These are phyloP conservation scores for Ophiostoma montium DNA, from an alignment of 2,329 filamentous ascomycete species.

Conservation along the genomic window DNA sequence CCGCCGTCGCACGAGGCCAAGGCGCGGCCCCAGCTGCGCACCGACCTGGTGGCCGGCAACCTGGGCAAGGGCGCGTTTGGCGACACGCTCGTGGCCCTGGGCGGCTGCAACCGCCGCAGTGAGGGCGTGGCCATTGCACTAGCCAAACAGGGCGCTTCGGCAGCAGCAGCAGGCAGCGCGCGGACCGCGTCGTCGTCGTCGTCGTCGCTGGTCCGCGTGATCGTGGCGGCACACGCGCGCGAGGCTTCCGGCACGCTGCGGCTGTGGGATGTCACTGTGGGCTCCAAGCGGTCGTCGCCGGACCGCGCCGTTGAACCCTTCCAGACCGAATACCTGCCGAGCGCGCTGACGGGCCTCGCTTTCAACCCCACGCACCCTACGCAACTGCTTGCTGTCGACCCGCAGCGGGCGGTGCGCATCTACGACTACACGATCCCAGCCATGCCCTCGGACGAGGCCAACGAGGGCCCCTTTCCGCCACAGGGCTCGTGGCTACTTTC, in stretches of 20 bases:
- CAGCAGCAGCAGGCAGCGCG: constrained; percentile 8
- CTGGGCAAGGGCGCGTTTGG: constrained; percentile 50
- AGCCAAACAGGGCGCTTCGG: constrained; percentile 9
- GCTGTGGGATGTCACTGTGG: constrained; percentile 43
- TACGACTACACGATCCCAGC: constrained; percentile 46
- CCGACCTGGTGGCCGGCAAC: constrained; percentile 35
- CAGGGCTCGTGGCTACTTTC: constrained; percentile 53
- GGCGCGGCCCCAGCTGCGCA: constrained; percentile 35
- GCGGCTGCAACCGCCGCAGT: constrained; percentile 37
- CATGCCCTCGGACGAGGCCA: constrained; percentile 35
- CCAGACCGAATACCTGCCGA: constrained; percentile 44
- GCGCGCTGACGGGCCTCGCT: constrained; percentile 38
- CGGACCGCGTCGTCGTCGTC: constrained; percentile 17
- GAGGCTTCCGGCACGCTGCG: constrained; percentile 45
- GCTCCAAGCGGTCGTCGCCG: constrained; percentile 17
- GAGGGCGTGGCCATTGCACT: constrained; percentile 40
- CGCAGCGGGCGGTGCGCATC: constrained; percentile 42
- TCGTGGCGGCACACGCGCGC: constrained; percentile 46
- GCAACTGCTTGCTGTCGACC: constrained; percentile 43
- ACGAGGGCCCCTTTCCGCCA: constrained; percentile 34
- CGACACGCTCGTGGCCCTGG: constrained; percentile 40
- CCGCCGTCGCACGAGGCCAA: constrained; percentile 49
- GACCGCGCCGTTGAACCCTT: constrained; percentile 32
- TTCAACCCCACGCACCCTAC: constrained; percentile 47
- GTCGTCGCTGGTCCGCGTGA: constrained; percentile 24